Evolutionary conservation across 2,329 filamentous ascomycete genomes (phyloP), one percentile per base, ranked within the genome.

Genomic region (Plenodomus tracheiphilus): DNA sequence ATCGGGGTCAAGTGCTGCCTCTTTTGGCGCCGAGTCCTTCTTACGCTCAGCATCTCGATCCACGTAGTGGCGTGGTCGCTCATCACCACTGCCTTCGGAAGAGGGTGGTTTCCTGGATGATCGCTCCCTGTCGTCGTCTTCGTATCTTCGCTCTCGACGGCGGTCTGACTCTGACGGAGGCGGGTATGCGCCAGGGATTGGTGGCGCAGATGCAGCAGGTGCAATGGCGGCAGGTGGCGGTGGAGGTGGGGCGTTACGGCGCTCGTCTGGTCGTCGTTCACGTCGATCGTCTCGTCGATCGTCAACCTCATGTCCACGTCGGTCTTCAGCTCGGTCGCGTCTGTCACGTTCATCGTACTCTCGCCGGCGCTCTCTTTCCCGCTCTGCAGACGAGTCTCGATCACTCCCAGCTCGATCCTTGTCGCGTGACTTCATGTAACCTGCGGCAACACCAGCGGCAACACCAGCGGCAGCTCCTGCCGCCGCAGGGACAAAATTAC

Each of bases 1-100:
- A 35, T 80, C 77, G 4, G 78, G 73, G 46, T 80, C 77, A 2
- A 77, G 41, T 17, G 65, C 54, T 13, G 65, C 47, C 8, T 68
- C 62, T 37, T 66, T 60, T 4, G 63, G 56, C 25, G 54, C 58
- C 22, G 60, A 46, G 3, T 74, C 72, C 36, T 62, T 68, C 16
- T 62, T 63, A 41, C 66, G 68, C 16, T 73, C 68, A 16, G 51
- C 45, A 20, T 71, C 70, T 17, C 65, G 61, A 9, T 72, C 66
- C 20, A 70, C 69, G 36, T 73, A 72, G 46, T 72, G 68, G 18
- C 70, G 65, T 21, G 67, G 65, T 41, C 68, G 63, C 37, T 70
- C 68, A 20, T 70, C 67, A 11, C 61, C 63, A 39, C 69, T 70
- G 13, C 59, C 69, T 30, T 72, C 71, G 1, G 68, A 66, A 1